These are phyloP conservation scores for Candida palmyrensis DNA, from an alignment of 805 yeast species.

Conservation along the genomic window DNA sequence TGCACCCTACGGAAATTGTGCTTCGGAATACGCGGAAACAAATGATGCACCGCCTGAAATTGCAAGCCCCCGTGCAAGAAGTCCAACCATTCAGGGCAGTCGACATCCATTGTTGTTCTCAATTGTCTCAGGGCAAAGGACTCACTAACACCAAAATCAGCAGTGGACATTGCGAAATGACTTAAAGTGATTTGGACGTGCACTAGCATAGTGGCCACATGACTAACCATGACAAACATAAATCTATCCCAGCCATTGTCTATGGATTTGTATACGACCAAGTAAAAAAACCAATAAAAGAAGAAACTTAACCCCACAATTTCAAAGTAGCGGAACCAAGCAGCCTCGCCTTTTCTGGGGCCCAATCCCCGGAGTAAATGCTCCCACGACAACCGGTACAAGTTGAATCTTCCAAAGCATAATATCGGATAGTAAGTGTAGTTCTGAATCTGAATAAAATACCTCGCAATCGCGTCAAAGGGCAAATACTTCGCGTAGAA, in stretches of 20 bases:
- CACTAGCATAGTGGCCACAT: constrained; percentile 81
- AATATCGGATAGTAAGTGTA: constrained; percentile 73
- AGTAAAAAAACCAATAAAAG: constrained; percentile 78
- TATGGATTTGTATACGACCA: constrained; percentile 47
- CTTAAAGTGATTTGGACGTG: constrained; percentile 88
- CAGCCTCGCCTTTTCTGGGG: constrained; percentile 76
- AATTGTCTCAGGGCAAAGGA: constrained; percentile 75
- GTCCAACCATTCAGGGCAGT: constrained; percentile 90
- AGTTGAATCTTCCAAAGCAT: constrained; percentile 79
- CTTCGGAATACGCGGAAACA: constrained; percentile 85
- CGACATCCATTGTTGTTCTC: constrained; percentile 92
- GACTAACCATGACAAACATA: constrained; percentile 64
- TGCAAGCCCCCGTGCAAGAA: constrained; percentile 90
- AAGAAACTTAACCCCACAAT: constrained; percentile 63
- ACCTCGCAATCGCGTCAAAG: constrained; percentile 63
- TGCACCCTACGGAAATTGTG: constrained; percentile 80
- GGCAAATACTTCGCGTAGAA: constrained; percentile 65
- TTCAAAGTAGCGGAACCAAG: constrained; percentile 81
- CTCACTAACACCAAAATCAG: constrained; percentile 78
- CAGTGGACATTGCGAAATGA: constrained; percentile 91
- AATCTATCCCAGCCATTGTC: constrained; percentile 52
- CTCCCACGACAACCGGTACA: constrained; percentile 77
- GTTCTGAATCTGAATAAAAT: constrained; percentile 58
- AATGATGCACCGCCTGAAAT: constrained; percentile 86
- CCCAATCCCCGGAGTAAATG: constrained; percentile 73